phyloP scores from a whole-genome alignment of 1,284 basidiomycete species.

The Neonothopanus nambi region DNA sequence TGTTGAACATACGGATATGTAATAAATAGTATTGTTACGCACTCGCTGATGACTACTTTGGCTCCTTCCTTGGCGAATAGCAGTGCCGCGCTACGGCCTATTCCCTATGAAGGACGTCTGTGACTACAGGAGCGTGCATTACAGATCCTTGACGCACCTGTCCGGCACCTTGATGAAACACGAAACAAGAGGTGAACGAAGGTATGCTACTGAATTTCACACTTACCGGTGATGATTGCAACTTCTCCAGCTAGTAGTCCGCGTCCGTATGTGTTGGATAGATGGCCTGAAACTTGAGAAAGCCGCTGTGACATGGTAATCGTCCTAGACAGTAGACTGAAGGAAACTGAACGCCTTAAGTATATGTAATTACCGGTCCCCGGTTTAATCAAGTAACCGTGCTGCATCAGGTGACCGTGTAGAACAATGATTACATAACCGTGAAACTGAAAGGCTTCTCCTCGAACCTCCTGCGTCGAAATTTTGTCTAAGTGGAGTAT shows the following conservation, averaged over 20 bases:
- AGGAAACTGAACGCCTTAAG: no score
- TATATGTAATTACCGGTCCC: no score
- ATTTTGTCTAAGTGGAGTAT: no score
- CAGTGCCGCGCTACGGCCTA: constrained; percentile 72
- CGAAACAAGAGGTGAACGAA: background rate
- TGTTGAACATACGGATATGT: constrained; percentile 7
- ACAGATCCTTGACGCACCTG: constrained; percentile 46
- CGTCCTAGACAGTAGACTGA: no score
- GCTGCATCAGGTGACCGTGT: no score
- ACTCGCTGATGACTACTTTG: constrained; percentile 85
- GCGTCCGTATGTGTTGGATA: constrained; percentile 57
- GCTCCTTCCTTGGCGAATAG: constrained; percentile 86
- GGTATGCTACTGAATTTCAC: background rate
- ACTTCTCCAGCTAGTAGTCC: constrained; percentile 78
- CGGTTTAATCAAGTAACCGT: no score
- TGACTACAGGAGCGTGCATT: background rate
- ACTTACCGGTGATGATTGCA: constrained; percentile 75
- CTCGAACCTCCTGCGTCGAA: no score
- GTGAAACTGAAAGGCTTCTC: no score
- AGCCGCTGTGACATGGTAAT: constrained; percentile 62
- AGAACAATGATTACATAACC: no score
- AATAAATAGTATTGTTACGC: constrained; percentile 29
- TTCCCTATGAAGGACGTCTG: constrained; percentile 49
- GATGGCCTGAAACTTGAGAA: constrained; percentile 68
- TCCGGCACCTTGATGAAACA: constrained; percentile 57